These are phyloP conservation scores for Colletotrichum tabaci DNA, from an alignment of 2,329 filamentous ascomycete species.

Conservation along the genomic window DNA sequence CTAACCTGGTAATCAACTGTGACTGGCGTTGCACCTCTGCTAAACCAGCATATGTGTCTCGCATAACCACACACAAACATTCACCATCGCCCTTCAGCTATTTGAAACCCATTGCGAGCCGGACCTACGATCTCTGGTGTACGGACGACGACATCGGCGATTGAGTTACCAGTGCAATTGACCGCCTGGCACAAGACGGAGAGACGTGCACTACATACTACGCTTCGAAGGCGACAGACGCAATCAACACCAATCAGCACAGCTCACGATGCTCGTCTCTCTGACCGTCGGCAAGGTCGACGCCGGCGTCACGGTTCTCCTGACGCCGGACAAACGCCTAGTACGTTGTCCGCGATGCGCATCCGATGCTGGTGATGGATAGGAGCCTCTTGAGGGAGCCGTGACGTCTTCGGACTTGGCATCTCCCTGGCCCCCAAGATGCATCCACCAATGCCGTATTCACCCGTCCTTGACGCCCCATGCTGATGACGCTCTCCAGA, in stretches of 20 bases:
- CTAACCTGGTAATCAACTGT: slow-evolving; percentile 40
- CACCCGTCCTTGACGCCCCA: slow-evolving; percentile 6
- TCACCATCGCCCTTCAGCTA: neutral
- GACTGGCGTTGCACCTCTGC: slow-evolving; percentile 25
- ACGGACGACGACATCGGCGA: neutral
- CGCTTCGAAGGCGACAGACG: slow-evolving; percentile 16
- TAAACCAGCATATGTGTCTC: slow-evolving; percentile 35
- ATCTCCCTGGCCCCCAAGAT: slow-evolving; percentile 1
- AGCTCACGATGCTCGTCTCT: slow-evolving; percentile 86
- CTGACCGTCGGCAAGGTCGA: slow-evolving; percentile 99
- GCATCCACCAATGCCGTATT: slow-evolving; percentile 44
- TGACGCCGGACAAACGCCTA: slow-evolving; percentile 96
- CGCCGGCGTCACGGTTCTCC: slow-evolving; percentile 94
- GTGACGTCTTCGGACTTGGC: slow-evolving; percentile 1
- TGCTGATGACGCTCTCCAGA: slow-evolving; percentile 69
- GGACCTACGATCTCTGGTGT: neutral
- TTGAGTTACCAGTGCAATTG: slow-evolving; percentile 13
- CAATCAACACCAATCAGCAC: slow-evolving; percentile 23
- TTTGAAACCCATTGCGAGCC: slow-evolving; percentile 5
- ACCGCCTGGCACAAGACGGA: neutral
- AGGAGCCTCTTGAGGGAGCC: neutral
- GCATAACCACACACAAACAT: slow-evolving; percentile 11
- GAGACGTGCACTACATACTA: slow-evolving; percentile 18
- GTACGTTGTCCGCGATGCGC: slow-evolving; percentile 67
- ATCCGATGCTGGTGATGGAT: slow-evolving; percentile 3